Evolutionary conservation across 2,329 filamentous ascomycete species (phyloP).

Genomic region (Ilyonectria robusta): DNA sequence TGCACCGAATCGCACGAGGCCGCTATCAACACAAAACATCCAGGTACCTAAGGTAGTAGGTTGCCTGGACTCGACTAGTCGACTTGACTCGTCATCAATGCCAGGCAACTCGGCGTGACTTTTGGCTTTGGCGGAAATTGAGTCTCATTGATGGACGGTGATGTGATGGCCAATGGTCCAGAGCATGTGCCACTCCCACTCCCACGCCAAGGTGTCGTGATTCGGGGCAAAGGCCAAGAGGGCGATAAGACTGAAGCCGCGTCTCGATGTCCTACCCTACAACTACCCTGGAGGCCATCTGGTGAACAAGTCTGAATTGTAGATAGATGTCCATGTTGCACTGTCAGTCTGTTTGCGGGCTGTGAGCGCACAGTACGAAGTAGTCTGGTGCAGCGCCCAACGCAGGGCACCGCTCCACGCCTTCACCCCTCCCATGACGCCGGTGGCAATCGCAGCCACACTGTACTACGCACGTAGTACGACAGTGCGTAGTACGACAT

Average conservation of each 20-base stretch:
- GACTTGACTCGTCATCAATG: conserved; percentile 8
- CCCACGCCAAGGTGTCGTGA: neutral
- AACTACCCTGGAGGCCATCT: neutral
- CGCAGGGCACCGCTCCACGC: neutral
- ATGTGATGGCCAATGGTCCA: neutral
- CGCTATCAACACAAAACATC: conserved; percentile 13
- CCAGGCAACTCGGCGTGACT: neutral
- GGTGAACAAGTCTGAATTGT: neutral
- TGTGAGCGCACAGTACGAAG: neutral
- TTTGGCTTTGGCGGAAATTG: conserved; percentile 5
- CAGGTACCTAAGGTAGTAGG: neutral
- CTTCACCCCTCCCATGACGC: conserved; percentile 2
- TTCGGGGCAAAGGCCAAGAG: neutral
- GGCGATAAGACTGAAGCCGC: neutral
- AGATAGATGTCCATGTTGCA: neutral
- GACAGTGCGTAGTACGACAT: conserved; percentile 3
- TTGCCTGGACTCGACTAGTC: conserved; percentile 9
- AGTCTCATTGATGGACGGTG: neutral
- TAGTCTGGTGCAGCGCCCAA: neutral
- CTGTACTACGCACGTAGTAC: conserved; percentile 10
- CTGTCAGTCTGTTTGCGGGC: neutral
- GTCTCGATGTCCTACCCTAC: neutral
- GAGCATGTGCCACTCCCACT: neutral
- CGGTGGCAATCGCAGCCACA: conserved; percentile 9
- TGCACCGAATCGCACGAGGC: conserved; percentile 22